Base-by-base conservation (phyloP, 2,329 filamentous ascomycete genomes). In the Colletotrichum sansevieriae region DNA sequence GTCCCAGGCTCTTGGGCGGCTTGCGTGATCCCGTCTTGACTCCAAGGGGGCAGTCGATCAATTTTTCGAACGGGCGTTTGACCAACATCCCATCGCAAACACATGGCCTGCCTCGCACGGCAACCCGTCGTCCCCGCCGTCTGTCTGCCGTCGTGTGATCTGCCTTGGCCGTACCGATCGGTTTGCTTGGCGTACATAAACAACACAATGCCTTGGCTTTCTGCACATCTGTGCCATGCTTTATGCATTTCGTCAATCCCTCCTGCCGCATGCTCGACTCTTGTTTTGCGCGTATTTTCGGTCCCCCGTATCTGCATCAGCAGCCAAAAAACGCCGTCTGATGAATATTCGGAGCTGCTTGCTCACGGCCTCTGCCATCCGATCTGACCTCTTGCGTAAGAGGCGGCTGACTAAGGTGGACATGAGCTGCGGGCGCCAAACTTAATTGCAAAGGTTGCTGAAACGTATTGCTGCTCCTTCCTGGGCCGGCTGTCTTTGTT, bases 131-230 rank as follows among this genome's bases (percentile, higher is more conserved):
- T 33, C 52, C 52, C 52, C 35, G 33, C 52, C 52, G 33, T 39
- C 12, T 39, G 18, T 39, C 65, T 68, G 61, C 65, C 65, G 54
- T 25, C 52, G 65, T 68, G 41, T 68, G 49, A 65, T 69, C 66
- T 65, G 37, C 62, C 66, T 69, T 69, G 66, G 66, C 62, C 63
- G 66, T 20, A 46, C 62, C 62, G 62, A 69, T 65, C 62, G 62
- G 41, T 61, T 62, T 62, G 49, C 66, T 61, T 69, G 62, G 66
- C 66, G 66, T 35, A 55, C 22, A 49, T 49, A 51, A 46, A 52
- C 44, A 52, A 25, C 35, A 58, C 35, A 54, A 25, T 66, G 49
- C 37, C 58, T 59, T 39, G 43, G 43, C 56, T 47, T 46, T n/a
- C 39, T 12, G 12, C 55, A 20, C 18, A 18, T 18, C 58, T 62